Base-by-base conservation (phyloP, 2,329 filamentous ascomycete genomes). In the Hypocrella siamensis region DNA sequence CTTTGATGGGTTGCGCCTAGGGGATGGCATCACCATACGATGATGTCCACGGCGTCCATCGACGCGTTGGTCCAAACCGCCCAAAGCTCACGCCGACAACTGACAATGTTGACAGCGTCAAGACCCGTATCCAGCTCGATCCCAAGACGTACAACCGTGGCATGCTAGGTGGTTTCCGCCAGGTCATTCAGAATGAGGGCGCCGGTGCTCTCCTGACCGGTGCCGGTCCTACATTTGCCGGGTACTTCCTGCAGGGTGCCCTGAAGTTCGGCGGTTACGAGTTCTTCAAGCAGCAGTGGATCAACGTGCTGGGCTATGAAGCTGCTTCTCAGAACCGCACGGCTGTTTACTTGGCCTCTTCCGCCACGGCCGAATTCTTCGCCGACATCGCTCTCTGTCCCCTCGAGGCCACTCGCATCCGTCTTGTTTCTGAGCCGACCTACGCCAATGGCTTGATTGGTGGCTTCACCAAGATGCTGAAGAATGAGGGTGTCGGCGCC, bases 181-280 rank as follows among this genome's bases (percentile, higher is more conserved):
- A 90, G 65, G 80, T 92, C 59, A 70, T 92, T 57, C 63, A 70
- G 49, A 80, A 75, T 46, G 84, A 92, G 67, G 84, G 84, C 64
- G 78, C 79, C 53, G 80, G 77, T 57, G 84, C 83, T 58, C 75
- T 93, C 49, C 66, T 83, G 58, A 92, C 84, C 46, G 83, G 83
- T 61, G 71, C 76, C 58, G 84, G 84, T 46, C 84, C 83, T 50
- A 92, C 83, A 53, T 75, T 76, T 46, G 80, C 83, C 43, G 83
- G 83, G 59, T 93, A 93, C 68, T 92, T 92, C 77, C 76, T 93
- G 49, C 83, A 93, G 67, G 83, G 84, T 55, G 79, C 82, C 49
- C 76, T 90, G 71, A 92, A 92, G 67, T 90, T 90, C 60, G 84
- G 84, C 59, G 84, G 84, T 57, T 93, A 93, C 62, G 84, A 93